Evolutionary conservation across 805 yeast species (phyloP).

Genomic region (Alloascoidea africana): DNA sequence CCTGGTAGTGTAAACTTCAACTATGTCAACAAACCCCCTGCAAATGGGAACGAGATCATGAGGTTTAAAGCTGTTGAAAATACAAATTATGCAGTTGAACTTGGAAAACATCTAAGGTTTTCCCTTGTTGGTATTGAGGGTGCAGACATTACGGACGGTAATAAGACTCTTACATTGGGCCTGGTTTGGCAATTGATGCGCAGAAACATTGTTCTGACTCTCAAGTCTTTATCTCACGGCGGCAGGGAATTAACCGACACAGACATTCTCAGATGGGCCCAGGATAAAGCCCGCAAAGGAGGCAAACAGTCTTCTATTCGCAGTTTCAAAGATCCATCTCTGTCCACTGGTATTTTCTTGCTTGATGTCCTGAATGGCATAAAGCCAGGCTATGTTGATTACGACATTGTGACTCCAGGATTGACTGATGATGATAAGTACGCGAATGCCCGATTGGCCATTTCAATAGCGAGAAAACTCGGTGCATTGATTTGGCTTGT

Average conservation of each 20-base stretch:
- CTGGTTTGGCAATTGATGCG: conserved; percentile 98
- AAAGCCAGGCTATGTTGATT: conserved; percentile 96
- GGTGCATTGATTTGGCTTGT: conserved; percentile 98
- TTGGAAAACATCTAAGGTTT: conserved; percentile 85
- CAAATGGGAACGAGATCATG: conserved; percentile 56
- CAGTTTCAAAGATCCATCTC: conserved; percentile 70
- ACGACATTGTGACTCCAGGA: conserved; percentile 76
- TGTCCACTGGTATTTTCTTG: conserved; percentile 67
- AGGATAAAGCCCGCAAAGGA: conserved; percentile 69
- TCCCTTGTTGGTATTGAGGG: conserved; percentile 97
- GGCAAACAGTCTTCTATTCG: conserved; percentile 63
- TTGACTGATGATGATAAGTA: conserved; percentile 70
- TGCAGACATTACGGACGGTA: conserved; percentile 91
- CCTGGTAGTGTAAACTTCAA: conserved; percentile 79
- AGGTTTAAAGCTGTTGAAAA: conserved; percentile 94
- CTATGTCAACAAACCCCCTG: conserved; percentile 76
- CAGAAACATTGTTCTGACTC: conserved; percentile 78
- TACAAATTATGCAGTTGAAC: conserved; percentile 95
- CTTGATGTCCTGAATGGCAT: conserved; percentile 85
- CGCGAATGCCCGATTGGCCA: conserved; percentile 93
- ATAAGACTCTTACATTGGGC: conserved; percentile 75
- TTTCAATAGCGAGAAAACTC: conserved; percentile 93
- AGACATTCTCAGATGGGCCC: conserved; percentile 92
- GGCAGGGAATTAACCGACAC: conserved; percentile 69
- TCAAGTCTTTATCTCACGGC: conserved; percentile 51